Conservation (phyloP, 257 asterid genomes). For the Datura wrightii region DNA sequence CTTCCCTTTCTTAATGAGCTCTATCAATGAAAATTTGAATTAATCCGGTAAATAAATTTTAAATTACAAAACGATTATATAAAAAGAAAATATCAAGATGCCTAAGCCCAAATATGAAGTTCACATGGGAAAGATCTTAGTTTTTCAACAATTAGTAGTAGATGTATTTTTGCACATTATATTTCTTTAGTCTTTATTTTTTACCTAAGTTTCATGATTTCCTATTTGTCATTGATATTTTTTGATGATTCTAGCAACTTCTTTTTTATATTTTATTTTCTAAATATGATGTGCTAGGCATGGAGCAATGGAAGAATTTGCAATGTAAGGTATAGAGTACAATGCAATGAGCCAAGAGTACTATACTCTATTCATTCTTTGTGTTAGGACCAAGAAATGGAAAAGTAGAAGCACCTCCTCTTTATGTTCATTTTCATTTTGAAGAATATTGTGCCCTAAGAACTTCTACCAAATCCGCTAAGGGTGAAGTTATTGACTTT, state of each 20-base stretch:
- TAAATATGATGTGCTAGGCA: slow-evolving; percentile 40
- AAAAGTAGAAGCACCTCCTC: slow-evolving; percentile 50
- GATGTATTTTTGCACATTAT: neutral
- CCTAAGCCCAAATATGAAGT: neutral
- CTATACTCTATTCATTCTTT: slow-evolving; percentile 56
- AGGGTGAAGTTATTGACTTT: slow-evolving; percentile 48
- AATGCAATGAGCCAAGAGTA: slow-evolving; percentile 52
- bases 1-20: no score
- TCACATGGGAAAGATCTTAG: no score
- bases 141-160: no score
- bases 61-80: no score
- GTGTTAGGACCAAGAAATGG: slow-evolving; percentile 55
- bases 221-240: neutral
- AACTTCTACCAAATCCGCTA: slow-evolving; percentile 33
- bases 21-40: no score
- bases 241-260: neutral
- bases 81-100: neutral
- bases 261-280: neutral
- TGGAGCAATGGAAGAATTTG: slow-evolving; percentile 73
- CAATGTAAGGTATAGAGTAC: slow-evolving; percentile 66
- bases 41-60: no score
- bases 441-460: slow-evolving; percentile 45
- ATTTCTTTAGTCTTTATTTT: neutral
- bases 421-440: slow-evolving; percentile 52
- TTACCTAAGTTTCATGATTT: neutral